Conservation (phyloP, 2,329 filamentous ascomycete species). For the Trichothecium roseum region DNA sequence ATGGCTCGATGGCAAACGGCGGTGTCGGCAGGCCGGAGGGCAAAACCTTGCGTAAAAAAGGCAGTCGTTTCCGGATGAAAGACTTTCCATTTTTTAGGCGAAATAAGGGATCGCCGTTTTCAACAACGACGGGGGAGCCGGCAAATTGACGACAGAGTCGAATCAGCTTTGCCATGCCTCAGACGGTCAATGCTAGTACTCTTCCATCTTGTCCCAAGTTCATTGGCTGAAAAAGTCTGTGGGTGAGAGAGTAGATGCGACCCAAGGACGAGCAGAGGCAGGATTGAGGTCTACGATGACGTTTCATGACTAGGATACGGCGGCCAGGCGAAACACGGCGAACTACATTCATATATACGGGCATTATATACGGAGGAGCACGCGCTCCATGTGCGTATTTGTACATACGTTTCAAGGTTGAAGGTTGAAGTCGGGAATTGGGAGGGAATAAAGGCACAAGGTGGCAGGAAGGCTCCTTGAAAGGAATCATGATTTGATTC, state of each 20-base stretch:
- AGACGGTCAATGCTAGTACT: too few species aligned
- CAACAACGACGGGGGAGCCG: slow-evolving; percentile 21
- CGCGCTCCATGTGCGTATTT: too few species aligned
- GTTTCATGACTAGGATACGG: neutral
- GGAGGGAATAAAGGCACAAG: neutral
- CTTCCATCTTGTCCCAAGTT: too few species aligned
- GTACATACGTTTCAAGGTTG: too few species aligned
- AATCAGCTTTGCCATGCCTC: too few species aligned
- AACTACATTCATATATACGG: too few species aligned
- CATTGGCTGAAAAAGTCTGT: too few species aligned
- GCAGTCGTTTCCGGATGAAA: slow-evolving; percentile 54
- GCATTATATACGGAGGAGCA: too few species aligned
- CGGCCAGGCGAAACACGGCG: too few species aligned
- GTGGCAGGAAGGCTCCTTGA: neutral
- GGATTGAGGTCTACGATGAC: neutral
- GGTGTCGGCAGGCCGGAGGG: slow-evolving; percentile 36
- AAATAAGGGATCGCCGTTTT: slow-evolving; percentile 30
- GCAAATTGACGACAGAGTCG: slow-evolving; percentile 15
- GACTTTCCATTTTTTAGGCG: slow-evolving; percentile 46
- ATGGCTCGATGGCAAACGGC: slow-evolving; percentile 23
- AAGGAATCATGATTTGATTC: neutral
- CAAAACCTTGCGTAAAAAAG: slow-evolving; percentile 47
- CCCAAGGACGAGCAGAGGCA: too few species aligned
- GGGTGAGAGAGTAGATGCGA: too few species aligned
- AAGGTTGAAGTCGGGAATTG: too few species aligned